Base-by-base conservation (phyloP, 495 filamentous ascomycete genomes). In the Trichoderma asperelloides region DNA sequence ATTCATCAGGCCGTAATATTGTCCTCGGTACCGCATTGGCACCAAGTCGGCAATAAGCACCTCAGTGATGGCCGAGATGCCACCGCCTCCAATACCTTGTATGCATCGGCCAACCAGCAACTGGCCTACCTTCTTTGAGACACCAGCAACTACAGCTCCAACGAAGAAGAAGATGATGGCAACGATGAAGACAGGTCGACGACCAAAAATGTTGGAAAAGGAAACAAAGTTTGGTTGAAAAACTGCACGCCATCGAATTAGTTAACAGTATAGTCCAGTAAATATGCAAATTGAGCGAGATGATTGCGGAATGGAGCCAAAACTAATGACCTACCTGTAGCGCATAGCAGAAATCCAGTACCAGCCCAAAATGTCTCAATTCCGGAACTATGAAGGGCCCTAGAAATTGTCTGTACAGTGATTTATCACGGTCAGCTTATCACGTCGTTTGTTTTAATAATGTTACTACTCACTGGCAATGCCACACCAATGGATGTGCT, bases 401-500 rank as follows among this genome's bases (percentile, higher is more conserved):
- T 45, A 15, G 41, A 45, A 45, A 45, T 45, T 18, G 41, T 45
- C 41, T 45, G 41, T 18, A 1, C 6, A 45, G 4, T 45, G 13
- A 12, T 4, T 0, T 37, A 15, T 45, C 12, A 16, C 16, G 41
- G 41, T 45, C 41, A 45, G 41, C 41, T 45, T 15, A 12, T 3
- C 16, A 15, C 80, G 27, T 84, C 84, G 37, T 76, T 65, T 15
- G 87, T 77, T 9, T 76, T 75, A 11, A 74, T 18, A 45, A 12
- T 45, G 33, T 37, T 37, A 4, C 84, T 78, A 64, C 88, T 85
- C 16, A 79, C 83, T 1, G 90, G 89, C 57, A 93, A 73, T 4
- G 90, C 90, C 25, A 92, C 88, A 9, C 86, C 87, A 18, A 92
- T 78, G 2, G 87, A 90, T 3, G 90, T 92, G 1, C 88, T 88